Evolutionary conservation across 2,329 filamentous ascomycete species (phyloP).

Genomic region (Monilinia laxa): DNA sequence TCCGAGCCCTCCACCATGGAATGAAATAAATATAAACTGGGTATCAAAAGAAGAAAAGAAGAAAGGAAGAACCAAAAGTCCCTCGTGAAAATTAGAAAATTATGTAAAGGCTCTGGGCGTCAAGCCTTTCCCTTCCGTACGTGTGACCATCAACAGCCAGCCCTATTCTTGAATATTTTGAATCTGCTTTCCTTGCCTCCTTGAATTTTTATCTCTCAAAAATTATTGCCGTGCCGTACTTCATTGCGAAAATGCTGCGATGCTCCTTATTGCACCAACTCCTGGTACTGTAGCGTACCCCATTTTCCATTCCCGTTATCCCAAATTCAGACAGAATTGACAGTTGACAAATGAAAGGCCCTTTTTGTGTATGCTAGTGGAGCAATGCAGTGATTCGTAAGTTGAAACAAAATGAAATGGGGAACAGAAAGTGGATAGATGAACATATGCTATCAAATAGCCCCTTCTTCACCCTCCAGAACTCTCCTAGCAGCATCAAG

Average conservation of each 20-base stretch:
- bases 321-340: background rate
- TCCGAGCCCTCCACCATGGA: background rate
- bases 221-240: too few relatives aligned
- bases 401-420: background rate
- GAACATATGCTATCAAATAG: slow-evolving; percentile 28
- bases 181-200: background rate
- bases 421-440: background rate
- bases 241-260: too few relatives aligned
- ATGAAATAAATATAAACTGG: background rate
- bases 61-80: background rate
- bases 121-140: background rate
- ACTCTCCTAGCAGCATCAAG: slow-evolving; percentile 73
- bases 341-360: background rate
- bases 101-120: background rate
- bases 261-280: background rate
- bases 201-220: too few relatives aligned
- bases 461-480: slow-evolving; percentile 65
- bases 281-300: background rate
- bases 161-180: background rate
- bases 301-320: background rate
- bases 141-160: background rate
- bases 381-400: background rate
- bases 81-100: background rate
- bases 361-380: background rate
- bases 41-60: background rate